phyloP scores from a whole-genome alignment of 2,329 filamentous ascomycete species.

The Aureobasidium namibiae region DNA sequence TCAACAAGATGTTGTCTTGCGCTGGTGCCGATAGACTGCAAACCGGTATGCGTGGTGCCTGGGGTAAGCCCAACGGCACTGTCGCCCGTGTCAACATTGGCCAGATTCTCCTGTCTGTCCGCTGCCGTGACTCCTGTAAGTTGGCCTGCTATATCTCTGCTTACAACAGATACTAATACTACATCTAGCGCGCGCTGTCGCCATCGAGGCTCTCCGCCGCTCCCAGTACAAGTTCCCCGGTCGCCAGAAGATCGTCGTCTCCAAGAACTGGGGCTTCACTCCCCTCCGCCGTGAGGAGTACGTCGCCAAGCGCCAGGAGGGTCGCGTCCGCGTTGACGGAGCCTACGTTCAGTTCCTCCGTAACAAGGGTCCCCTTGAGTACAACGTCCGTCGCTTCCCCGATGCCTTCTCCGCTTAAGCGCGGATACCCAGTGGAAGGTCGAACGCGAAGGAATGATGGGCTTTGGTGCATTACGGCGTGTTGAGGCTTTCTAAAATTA shows the following conservation, averaged over 20 bases:
- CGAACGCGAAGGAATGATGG: conserved; percentile 6
- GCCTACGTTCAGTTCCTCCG: conserved; percentile 98
- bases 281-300: conserved; percentile 97
- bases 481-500: conserved; percentile 13
- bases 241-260: conserved; percentile 99
- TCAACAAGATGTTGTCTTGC: conserved; percentile 99
- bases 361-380: conserved; percentile 77
- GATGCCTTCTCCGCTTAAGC: conserved; percentile 61
- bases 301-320: conserved; percentile 86
- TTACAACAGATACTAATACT: not conserved
- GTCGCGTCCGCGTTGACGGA: conserved; percentile 92
- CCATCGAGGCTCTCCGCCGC: conserved; percentile 97
- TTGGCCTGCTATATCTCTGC: conserved; percentile 18
- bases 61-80: conserved; percentile 98
- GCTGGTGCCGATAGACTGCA: conserved; percentile 99
- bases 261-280: conserved; percentile 99
- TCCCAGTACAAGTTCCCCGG: conserved; percentile 99
- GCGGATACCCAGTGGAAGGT: conserved; percentile 17
- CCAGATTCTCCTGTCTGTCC: conserved; percentile 95
- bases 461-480: conserved; percentile 11
- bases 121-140: conserved; percentile 87
- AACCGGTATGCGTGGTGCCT: conserved; percentile 99
- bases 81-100: conserved; percentile 99
- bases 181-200: conserved; percentile 68
- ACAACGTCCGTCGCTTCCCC: conserved; percentile 94